Evolutionary conservation across 2,329 filamentous ascomycete genomes (phyloP), one percentile per base, ranked within the genome.

Genomic region (Capronia coronata): DNA sequence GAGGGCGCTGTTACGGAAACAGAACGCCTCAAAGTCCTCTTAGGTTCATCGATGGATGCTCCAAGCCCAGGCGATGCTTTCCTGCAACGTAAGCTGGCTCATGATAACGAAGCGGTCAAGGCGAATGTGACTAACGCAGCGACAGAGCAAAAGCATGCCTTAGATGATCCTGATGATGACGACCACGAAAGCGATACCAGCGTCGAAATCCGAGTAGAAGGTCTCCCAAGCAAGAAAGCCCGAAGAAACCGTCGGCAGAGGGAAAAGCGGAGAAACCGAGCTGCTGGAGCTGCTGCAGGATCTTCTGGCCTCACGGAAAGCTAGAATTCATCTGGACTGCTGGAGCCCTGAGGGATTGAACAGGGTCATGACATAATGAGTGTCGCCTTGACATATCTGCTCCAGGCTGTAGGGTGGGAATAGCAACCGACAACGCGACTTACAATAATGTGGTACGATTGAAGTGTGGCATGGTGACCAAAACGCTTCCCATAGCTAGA

Each of bases 11-110:
- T 30, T 14, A 49, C 46, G 4, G 46, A 49, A 32, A 2, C 25
- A 19, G 46, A 48, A 23, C 46, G 46, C 14, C 30, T 43, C 14
- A 14, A 21, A 10, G 39, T 43, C 3, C n/a, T 49, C 11, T 19
- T 49, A 2, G 34, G 43, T 4, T 11, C n/a, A 18, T 38, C 18
- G 9, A 10, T 38, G 2, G 13, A 8, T 5, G 10, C 14, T 14
- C 19, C 38, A 4, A 11, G 19, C 16, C 16, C 9, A 25, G 38
- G 4, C 23, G 18, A 23, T 9, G 18, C n/a, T 7, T 4, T 13
- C 35, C 10, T 4, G 35, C 16, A 18, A 34, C 10, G 13, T 23
- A n/a, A 16, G 19, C 23, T 22, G 18, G 9, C 10, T 25, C 3
- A n/a, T n/a, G n/a, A n/a, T 6, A 34, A 10, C 19, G 27, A 34